Conservation (phyloP, 768 basidiomycete species). For the Suillus brevipes region DNA sequence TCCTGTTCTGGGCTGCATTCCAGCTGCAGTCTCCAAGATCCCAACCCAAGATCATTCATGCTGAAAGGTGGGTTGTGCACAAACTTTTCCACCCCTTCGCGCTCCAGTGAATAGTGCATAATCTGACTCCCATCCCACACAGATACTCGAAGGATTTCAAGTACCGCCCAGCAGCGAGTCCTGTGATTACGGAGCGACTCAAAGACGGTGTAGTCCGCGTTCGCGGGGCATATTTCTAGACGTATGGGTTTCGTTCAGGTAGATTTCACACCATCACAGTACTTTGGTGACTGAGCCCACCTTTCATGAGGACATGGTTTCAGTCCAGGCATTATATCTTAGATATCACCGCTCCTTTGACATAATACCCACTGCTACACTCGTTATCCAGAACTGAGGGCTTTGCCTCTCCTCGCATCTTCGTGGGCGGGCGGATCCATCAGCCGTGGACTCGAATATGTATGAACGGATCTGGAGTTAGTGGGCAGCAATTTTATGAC, state of each 20-base stretch:
- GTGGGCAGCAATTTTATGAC: too few species aligned
- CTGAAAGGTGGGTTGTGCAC: slow-evolving; percentile 52
- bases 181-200: slow-evolving; percentile 74
- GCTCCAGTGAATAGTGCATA: background rate
- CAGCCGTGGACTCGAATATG: background rate
- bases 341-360: background rate
- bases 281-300: background rate
- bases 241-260: background rate
- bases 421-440: background rate
- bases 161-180: slow-evolving; percentile 83
- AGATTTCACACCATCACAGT: background rate
- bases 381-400: background rate
- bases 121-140: background rate
- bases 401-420: too few species aligned
- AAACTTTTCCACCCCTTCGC: background rate
- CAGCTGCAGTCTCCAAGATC: slow-evolving; percentile 28
- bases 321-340: background rate
- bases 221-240: slow-evolving; percentile 60
- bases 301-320: background rate
- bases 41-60: slow-evolving; percentile 55
- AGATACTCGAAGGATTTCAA: slow-evolving; percentile 86
- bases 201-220: slow-evolving; percentile 68
- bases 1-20: slow-evolving; percentile 47
- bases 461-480: too few species aligned
- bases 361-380: background rate